Evolutionary conservation across 2,329 filamentous ascomycete species (phyloP), one percentile per base, ranked within the genome.

Genomic region (Penicillium glabrum): DNA sequence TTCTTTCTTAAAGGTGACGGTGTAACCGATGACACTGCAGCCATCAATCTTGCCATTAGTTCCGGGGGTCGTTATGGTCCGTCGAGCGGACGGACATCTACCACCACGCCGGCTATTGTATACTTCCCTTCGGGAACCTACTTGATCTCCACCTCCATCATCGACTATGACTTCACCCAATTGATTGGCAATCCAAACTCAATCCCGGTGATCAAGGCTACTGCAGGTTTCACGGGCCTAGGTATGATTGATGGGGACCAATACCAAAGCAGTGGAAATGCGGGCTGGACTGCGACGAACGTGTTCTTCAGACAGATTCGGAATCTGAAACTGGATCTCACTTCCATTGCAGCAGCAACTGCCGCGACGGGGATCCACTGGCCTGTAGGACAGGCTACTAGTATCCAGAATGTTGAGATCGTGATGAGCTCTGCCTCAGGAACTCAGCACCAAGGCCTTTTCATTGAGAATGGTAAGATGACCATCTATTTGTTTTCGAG

Each of bases 241-340:
- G 85, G 82, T 19, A 65, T 88, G 56, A 83, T 88, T 51, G 82
- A 86, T 66, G 82, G 78, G 39, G 80, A 84, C 64, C 79, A 77
- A 23, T 82, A 86, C 63, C 69, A 80, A 66, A 67, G 61, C 7
- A 68, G 71, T 55, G 72, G 69, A 26, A 72, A 72, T 11, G 69
- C 78, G 61, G 72, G 69, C 39, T 73, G 67, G 68, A 61, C 72
- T 27, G 73, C 82, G 4, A 84, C 81, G 35, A 86, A 84, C 62
- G 83, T 87, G 10, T 90, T 90, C 72, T 86, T 80, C 67, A 79
- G 86, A 45, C 83, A 86, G 61, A 80, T 89, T 56, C 79, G 86
- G 9, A 90, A 90, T 66, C 79, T 90, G 48, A 76, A 86, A 54
- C 77, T 90, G 39, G 87, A 90, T 66, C 75, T 80, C 44, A 79